Evolutionary conservation across 1,284 basidiomycete species (phyloP), one percentile per base, ranked within the genome.

Genomic region (Marasmius fiardii): DNA sequence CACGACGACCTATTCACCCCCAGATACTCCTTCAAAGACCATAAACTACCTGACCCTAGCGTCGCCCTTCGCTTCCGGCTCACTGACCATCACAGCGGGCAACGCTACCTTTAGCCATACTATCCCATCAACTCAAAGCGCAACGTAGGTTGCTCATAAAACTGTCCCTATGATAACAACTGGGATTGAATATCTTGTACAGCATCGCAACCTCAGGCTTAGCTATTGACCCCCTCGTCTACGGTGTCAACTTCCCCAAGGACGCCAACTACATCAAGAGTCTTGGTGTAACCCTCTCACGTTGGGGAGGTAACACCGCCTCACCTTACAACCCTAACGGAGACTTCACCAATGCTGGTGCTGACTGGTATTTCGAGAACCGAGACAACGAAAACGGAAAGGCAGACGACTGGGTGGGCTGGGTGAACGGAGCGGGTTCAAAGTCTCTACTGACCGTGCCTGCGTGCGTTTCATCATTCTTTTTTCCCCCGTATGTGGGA

Each of bases 281-380:
- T 53, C 68, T 80, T 20, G 79, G 79, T 56, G 68, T 78, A 11
- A 75, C 77, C 6, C 67, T 78, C 43, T 74, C 74, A 45, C 74
- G 79, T 33, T 80, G 79, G 78, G 79, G 79, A 59, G 79, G 78
- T 45, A 80, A 80, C 57, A 78, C 79, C 21, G 78, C 78, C 8
- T 80, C 78, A 4, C 73, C 79, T 1, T 81, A 80, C 63, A 81
- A 81, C 59, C 77, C 77, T 2, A 68, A 70, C 52, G 78, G 77
- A 31, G 71, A 69, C 31, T 79, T 79, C 60, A 80, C 78, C 2
- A 81, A 81, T 53, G 79, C 79, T 3, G 79, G 78, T 48, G 72
- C 68, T 39, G 78, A 81, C 57, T 81, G 78, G 78, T 81, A 73
- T 64, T 81, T 81, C 49, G 78, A 81, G 65, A 81, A 81, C 60